A percentile compares a stretch with the other conserved stretches of the same genome.
Evolutionary conservation across 371 early-diverging fungal genomes (phyloP).

Genomic region (Lichtheimia ramosa): DNA sequence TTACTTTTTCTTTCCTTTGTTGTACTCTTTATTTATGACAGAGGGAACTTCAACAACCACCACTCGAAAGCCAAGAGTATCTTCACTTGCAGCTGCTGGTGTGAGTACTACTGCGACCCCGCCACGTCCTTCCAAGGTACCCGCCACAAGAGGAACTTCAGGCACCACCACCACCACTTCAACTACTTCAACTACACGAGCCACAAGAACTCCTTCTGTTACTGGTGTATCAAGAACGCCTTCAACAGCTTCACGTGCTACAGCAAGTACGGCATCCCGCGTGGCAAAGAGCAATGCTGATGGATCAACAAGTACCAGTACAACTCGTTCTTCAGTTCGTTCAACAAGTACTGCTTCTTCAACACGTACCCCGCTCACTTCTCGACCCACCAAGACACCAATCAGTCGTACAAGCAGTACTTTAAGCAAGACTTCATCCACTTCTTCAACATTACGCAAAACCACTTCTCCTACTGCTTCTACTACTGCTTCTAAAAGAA

Average conservation of each 20-base stretch:
- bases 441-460: neutral
- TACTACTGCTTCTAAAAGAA: neutral
- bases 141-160: conserved; percentile 4
- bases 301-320: neutral
- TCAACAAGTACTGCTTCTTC: conserved; percentile 2
- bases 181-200: conserved; percentile 6
- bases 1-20: conserved; percentile 3
- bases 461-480: conserved; percentile 17
- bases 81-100: conserved; percentile 24
- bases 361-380: conserved; percentile 9
- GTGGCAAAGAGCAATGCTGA: neutral
- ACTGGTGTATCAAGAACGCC: neutral
- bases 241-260: conserved; percentile 4
- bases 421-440: conserved; percentile 2
- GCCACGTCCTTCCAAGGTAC: conserved; percentile 11
- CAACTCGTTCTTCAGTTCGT: conserved; percentile 7
- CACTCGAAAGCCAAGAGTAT: conserved; percentile 16
- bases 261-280: neutral
- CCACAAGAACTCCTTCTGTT: neutral
- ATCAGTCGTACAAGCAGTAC: conserved; percentile 16
- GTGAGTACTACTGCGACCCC: conserved; percentile 14
- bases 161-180: conserved; percentile 3
- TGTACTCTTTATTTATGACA: conserved; percentile 10
- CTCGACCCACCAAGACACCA: conserved; percentile 9
- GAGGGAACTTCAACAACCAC: conserved; percentile 15